Evolutionary conservation across 768 basidiomycete species (phyloP).

Genomic region (Lepiota brunneoincarnata): DNA sequence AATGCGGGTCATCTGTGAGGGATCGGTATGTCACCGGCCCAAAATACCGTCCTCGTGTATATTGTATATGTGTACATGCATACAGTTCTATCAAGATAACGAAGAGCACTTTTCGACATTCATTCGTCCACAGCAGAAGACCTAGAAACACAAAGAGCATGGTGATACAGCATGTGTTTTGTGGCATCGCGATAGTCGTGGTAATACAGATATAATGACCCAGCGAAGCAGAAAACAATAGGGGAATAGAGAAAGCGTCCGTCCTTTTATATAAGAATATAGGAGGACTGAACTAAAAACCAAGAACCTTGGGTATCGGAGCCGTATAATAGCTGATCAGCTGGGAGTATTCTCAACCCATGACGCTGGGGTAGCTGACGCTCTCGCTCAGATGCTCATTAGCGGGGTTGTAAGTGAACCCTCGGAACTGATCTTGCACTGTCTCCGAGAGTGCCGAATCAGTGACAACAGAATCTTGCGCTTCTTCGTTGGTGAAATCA

Average conservation of each 20-base stretch:
- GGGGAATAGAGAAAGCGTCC: neutral
- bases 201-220: neutral
- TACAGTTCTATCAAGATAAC: neutral
- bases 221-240: neutral
- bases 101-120: neutral
- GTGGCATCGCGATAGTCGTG: neutral
- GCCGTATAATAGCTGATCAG: neutral
- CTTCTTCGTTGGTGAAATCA: slow-evolving; percentile 94
- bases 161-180: slow-evolving; percentile 4
- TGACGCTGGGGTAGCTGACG: slow-evolving; percentile 58
- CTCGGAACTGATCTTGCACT: slow-evolving; percentile 93
- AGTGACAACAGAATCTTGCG: slow-evolving; percentile 94
- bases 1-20: too few relatives aligned
- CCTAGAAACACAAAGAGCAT: neutral
- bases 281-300: neutral
- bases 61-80: neutral
- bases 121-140: slow-evolving; percentile 1
- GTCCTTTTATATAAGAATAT: neutral
- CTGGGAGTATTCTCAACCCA: slow-evolving; percentile 16
- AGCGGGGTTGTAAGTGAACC: slow-evolving; percentile 85
- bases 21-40: too few relatives aligned
- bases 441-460: slow-evolving; percentile 92
- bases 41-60: too few relatives aligned
- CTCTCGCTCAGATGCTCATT: slow-evolving; percentile 86
- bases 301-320: neutral